Percentiles rank a stretch among this genome's conserved stretches.
Evolutionary conservation across 2,329 filamentous ascomycete species (phyloP).

Genomic region (Juglanconis juglandina): DNA sequence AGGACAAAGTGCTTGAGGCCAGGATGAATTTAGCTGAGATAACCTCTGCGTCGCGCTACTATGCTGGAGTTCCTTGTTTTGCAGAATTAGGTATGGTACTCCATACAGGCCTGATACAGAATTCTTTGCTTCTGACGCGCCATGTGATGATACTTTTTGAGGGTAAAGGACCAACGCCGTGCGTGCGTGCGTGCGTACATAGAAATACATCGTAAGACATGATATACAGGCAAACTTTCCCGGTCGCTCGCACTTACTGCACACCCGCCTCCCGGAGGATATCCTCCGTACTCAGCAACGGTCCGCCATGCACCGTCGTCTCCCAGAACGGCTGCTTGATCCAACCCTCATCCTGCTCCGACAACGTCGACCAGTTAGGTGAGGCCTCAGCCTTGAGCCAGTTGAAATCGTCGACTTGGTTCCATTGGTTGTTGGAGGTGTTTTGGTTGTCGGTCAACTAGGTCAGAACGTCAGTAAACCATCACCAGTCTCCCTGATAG

Average conservation of each 20-base stretch:
- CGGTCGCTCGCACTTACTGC: background rate
- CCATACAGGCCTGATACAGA: background rate
- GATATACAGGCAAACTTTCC: background rate
- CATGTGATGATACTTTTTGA: background rate
- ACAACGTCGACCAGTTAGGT: constrained; percentile 79
- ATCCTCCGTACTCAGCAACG: constrained; percentile 59
- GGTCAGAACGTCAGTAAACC: constrained; percentile 15
- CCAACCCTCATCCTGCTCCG: constrained; percentile 47
- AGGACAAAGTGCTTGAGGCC: no score
- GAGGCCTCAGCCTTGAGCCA: constrained; percentile 86
- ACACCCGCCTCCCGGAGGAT: constrained; percentile 56
- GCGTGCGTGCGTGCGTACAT: background rate
- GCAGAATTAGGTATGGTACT: no score
- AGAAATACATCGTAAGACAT: background rate
- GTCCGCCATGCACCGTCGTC: constrained; percentile 61
- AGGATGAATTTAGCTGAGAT: no score
- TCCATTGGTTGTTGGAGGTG: constrained; percentile 66
- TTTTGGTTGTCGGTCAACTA: constrained; percentile 22
- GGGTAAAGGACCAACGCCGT: background rate
- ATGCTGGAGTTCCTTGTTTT: no score
- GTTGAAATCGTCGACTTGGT: constrained; percentile 94
- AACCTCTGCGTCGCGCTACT: no score
- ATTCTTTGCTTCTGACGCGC: background rate
- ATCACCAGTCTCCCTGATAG: background rate
- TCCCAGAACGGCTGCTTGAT: constrained; percentile 66